These are phyloP conservation scores for Heliocybe sulcata DNA, from an alignment of 1,284 basidiomycete genomes.

Conservation along the genomic window DNA sequence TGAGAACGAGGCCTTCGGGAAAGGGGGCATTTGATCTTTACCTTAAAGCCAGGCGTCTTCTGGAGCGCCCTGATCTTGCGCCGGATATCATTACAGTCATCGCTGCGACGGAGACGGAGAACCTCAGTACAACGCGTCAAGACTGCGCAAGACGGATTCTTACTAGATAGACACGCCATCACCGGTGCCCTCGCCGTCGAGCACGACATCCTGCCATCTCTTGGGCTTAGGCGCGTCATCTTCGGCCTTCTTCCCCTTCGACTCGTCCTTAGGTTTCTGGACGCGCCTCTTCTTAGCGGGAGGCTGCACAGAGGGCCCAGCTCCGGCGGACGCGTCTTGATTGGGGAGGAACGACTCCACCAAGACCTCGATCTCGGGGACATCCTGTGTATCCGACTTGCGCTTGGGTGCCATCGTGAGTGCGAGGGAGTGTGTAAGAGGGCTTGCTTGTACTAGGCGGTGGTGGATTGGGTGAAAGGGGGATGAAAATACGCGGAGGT, in stretches of 20 bases:
- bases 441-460: not conserved
- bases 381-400: constrained; percentile 16
- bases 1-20: not conserved
- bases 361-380: constrained; percentile 9
- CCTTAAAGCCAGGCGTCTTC: constrained; percentile 37
- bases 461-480: not conserved
- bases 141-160: constrained; percentile 6
- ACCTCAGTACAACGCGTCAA: constrained; percentile 2
- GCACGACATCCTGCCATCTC: constrained; percentile 21
- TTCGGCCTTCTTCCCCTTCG: constrained; percentile 13
- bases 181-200: constrained; percentile 26
- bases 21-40: constrained; percentile 10
- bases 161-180: constrained; percentile 24
- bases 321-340: constrained; percentile 4
- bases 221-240: constrained; percentile 15
- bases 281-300: constrained; percentile 42
- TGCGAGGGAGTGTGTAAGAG: not conserved
- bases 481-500: not conserved
- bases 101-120: too few species aligned
- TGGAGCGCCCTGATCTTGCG: constrained; percentile 35
- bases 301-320: not conserved
- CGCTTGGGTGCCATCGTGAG: constrained; percentile 20
- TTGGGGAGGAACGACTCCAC: not conserved
- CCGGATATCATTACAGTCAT: constrained; percentile 39
- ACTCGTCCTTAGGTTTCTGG: constrained; percentile 27